These are phyloP conservation scores for Linum trigynum DNA, from an alignment of 345 rosid genomes.

Conservation along the genomic window DNA sequence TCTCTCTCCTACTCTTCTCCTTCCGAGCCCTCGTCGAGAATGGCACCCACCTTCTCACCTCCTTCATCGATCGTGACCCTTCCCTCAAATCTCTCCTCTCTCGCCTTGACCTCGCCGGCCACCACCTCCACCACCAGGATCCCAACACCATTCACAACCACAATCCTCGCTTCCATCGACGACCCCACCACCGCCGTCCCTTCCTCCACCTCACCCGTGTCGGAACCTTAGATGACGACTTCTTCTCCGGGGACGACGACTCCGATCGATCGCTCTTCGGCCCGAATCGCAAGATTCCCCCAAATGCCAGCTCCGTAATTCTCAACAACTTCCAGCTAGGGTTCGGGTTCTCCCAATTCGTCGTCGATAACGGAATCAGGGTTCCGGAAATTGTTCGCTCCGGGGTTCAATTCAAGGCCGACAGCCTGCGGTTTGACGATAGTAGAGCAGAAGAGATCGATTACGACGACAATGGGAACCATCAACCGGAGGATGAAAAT, in stretches of 20 bases:
- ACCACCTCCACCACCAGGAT: conserved; percentile 14
- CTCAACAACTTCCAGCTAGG: conserved; percentile 43
- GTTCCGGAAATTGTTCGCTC: conserved; percentile 44
- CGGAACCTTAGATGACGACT: conserved; percentile 72
- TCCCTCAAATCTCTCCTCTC: conserved; percentile 75
- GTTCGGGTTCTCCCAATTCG: conserved; percentile 44
- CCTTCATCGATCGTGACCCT: conserved; percentile 80
- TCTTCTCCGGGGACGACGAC: conserved; percentile 69
- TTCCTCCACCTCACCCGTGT: conserved; percentile 80
- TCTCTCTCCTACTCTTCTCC: conserved; percentile 64
- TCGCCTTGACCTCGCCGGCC: conserved; percentile 51
- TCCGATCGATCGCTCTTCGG: conserved; percentile 39
- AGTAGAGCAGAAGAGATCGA: conserved; percentile 7
- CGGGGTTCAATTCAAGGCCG: conserved; percentile 40
- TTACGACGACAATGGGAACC: conserved; percentile 14
- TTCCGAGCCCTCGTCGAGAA: conserved; percentile 74
- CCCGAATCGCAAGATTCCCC: conserved; percentile 27
- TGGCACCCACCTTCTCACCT: conserved; percentile 49
- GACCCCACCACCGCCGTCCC: conserved; percentile 48
- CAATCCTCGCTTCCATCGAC: conserved; percentile 12
- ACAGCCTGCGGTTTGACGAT: conserved; percentile 6
- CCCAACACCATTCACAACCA: conserved; percentile 22
- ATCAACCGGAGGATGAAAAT: conserved; percentile 12
- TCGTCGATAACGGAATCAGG: conserved; percentile 49
- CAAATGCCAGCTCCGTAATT: conserved; percentile 44